Evolutionary conservation across 129 eudicot species (phyloP).

Genomic region (Helichrysum umbraculigerum): DNA sequence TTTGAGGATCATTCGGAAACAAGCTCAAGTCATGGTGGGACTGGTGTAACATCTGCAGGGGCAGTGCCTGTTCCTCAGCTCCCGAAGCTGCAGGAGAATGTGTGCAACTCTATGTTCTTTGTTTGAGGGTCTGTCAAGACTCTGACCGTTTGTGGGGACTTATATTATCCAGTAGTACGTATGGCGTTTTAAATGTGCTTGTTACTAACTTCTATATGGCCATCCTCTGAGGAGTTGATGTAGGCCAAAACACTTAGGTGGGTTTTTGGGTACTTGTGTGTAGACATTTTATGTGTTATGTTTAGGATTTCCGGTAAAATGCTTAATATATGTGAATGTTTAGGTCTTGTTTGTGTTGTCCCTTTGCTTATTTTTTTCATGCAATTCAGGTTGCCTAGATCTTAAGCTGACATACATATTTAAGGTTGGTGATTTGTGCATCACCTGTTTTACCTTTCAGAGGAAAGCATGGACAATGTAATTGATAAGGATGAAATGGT

Average conservation of each 20-base stretch:
- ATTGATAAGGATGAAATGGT: no score
- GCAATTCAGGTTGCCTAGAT: neutral
- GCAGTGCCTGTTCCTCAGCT: constrained; percentile 59
- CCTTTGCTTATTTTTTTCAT: neutral
- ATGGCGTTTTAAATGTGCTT: neutral
- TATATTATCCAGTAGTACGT: neutral
- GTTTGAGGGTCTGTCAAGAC: neutral
- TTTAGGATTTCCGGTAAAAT: constrained; percentile 11
- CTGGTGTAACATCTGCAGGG: constrained; percentile 34
- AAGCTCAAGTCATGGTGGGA: constrained; percentile 63
- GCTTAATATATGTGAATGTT: constrained; percentile 1
- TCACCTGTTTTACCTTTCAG: no score
- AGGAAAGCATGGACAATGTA: no score
- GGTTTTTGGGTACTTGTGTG: constrained; percentile 1
- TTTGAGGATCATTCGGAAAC: constrained; percentile 65
- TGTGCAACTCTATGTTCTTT: constrained; percentile 79
- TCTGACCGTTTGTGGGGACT: neutral
- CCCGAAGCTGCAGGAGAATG: constrained; percentile 57
- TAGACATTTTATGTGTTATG: neutral
- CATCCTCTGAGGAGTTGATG: constrained; percentile 17
- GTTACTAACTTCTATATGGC: neutral
- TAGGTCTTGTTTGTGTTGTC: neutral
- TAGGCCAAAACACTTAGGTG: neutral
- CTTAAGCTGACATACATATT: no score
- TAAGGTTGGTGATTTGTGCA: no score